Evolutionary conservation across 139 green algal genomes (phyloP), one percentile per base, ranked within the genome.

Genomic region (Eudorina sp.): DNA sequence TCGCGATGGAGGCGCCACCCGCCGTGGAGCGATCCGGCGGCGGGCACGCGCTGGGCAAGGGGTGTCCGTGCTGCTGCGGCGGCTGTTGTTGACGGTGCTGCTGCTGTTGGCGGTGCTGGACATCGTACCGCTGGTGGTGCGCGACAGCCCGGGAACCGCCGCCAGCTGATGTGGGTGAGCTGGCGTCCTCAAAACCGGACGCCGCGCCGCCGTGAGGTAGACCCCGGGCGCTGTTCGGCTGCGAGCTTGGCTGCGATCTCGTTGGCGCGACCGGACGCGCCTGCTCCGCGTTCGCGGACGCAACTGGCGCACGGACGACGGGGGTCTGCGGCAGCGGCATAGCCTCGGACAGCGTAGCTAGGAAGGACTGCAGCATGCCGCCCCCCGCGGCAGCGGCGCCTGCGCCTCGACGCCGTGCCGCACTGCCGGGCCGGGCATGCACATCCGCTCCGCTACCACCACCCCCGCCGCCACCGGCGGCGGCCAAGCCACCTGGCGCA

Each of bases 351-450:
- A 86, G 45, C 13, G 29, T 38, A 0, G 79, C 79, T 14, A 86
- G 43, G 60, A 86, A 86, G n/a, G 60, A 34, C 41, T 55, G 40
- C 41, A 86, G 41, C 79, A 86, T 85, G 18, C 78, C 78, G 29
- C 55, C 78, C 6, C 29, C 76, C 21, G 31, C 75, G 34, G 2
- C n/a, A 3, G 74, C 29, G 18, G 45, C 14, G 6, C 29, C 6
- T 1, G 14, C 74, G 9, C 29, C 74, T 0, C 75, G 46, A 4
- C 46, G 27, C 19, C 75, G n/a, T 51, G 31, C 0, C 14, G 7
- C 46, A 34, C 75, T 23, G 51, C 48, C 75, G 31, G 2, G 11
- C 29, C 45, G 29, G 8, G 16, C 43, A 5, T 9, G 8, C 45
- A 23, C 45, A 29, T 36, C 45, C 9, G 27, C 45, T 18, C 45